Percentiles rank a stretch among this genome's conserved stretches.
Evolutionary conservation across 352 stramenopile genomes (phyloP).

Genomic region (Bremia lactucae): DNA sequence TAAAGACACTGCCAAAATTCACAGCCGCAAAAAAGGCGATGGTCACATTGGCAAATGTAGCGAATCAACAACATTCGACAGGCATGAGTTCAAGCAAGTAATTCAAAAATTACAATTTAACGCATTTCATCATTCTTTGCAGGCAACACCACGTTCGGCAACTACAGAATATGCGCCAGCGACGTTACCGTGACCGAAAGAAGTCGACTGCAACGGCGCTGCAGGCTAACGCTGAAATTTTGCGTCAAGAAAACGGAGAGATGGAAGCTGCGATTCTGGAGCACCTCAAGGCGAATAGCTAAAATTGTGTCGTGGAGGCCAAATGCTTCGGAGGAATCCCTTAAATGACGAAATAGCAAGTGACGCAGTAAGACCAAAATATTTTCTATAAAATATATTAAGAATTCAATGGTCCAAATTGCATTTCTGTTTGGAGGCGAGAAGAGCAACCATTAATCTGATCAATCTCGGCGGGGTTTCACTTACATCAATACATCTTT

Average conservation of each 20-base stretch:
- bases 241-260: constrained; percentile 39
- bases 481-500: too few species aligned
- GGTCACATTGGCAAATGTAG: neutral
- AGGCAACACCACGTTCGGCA: constrained; percentile 27
- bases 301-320: too few species aligned
- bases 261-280: constrained; percentile 29
- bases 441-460: too few species aligned
- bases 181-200: constrained; percentile 38
- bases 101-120: neutral
- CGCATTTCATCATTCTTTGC: neutral
- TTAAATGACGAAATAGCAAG: too few species aligned
- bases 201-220: constrained; percentile 24
- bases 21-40: neutral
- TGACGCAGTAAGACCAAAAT: too few species aligned
- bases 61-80: neutral
- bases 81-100: neutral
- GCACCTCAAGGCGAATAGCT: constrained; percentile 7
- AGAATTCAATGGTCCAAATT: too few species aligned
- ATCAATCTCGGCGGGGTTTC: too few species aligned
- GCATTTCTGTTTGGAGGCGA: too few species aligned
- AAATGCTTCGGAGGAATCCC: too few species aligned
- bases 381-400: too few species aligned
- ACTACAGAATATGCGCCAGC: constrained; percentile 34
- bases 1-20: too few species aligned
- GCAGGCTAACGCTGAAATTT: constrained; percentile 26